Base-by-base conservation (phyloP, 495 filamentous ascomycete genomes). In the Stereocaulon alpinum region DNA sequence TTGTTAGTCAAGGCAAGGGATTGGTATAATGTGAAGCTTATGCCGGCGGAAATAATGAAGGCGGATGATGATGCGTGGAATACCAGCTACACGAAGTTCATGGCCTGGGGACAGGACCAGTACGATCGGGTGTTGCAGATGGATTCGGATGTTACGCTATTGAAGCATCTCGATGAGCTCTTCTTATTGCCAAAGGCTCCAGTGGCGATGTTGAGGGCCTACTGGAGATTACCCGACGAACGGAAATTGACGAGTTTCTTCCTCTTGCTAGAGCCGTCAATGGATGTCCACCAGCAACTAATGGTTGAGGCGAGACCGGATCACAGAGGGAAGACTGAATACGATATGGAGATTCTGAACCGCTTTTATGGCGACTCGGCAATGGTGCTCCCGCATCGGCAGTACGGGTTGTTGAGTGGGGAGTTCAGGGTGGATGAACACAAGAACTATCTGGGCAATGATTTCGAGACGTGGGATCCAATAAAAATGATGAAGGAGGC, bases 291-390 rank as follows among this genome's bases (percentile, higher is more conserved):
- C 50, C 69, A 69, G 10, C 74, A 75, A 17, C 69, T 88, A 41
- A 72, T 79, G 67, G 75, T 77, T 17, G 65, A 67, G 3, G 75
- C 80, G 17, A 56, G 62, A 15, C 37, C 49, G 3, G 40, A 48
- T 14, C 47, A 50, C 14, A 55, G 55, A 44, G 76, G 48, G 57
- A 64, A 56, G 18, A 71, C 74, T 22, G 73, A 76, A 27, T 87
- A 82, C 51, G 84, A 89, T 59, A 87, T 88, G 85, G 86, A 91
- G 59, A 73, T 91, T 1, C 66, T 92, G 42, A 91, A 92, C 64
- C 66, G 73, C 1, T 78, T 87, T n/a, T 91, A 87, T 57, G 76
- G 71, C 0, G 76, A 84, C 29, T 80, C 69, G 37, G 87, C 86
- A 2, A 69, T 88, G 65, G 80, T 93, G 14, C 74, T 95, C 0